Conservation (phyloP, 139 green algal genomes). For the Pleodorina starrii region DNA sequence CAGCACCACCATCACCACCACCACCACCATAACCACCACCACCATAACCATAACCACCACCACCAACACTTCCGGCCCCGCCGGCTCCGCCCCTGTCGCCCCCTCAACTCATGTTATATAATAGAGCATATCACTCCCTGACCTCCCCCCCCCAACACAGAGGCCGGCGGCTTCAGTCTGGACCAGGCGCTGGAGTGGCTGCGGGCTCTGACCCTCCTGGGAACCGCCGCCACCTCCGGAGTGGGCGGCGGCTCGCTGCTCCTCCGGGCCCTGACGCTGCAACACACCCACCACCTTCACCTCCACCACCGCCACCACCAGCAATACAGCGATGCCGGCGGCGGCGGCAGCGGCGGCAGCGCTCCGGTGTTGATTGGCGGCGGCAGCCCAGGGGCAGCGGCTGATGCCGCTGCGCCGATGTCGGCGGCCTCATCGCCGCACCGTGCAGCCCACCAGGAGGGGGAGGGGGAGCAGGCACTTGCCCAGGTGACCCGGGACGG, state of each 20-base stretch:
- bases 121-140: not conserved
- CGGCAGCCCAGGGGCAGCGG: too few relatives aligned
- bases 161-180: not conserved
- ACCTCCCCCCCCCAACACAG: not conserved
- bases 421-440: too few relatives aligned
- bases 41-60: not conserved
- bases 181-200: not conserved
- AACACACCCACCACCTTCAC: not conserved
- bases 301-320: too few relatives aligned
- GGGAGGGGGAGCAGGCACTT: too few relatives aligned
- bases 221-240: not conserved
- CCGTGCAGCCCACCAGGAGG: too few relatives aligned
- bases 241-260: conserved; percentile 13
- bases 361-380: too few relatives aligned
- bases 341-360: not conserved
- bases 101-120: too few relatives aligned
- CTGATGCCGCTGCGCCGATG: too few relatives aligned
- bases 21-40: not conserved
- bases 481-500: too few relatives aligned
- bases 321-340: not conserved
- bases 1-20: too few relatives aligned
- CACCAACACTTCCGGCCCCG: too few relatives aligned
- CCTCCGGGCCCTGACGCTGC: not conserved
- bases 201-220: not conserved
- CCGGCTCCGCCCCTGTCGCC: too few relatives aligned